Percentiles rank a stretch among this genome's conserved stretches.
These are phyloP conservation scores for Penicillium crystallinum DNA, from an alignment of 495 filamentous ascomycete genomes.

Conservation along the genomic window DNA sequence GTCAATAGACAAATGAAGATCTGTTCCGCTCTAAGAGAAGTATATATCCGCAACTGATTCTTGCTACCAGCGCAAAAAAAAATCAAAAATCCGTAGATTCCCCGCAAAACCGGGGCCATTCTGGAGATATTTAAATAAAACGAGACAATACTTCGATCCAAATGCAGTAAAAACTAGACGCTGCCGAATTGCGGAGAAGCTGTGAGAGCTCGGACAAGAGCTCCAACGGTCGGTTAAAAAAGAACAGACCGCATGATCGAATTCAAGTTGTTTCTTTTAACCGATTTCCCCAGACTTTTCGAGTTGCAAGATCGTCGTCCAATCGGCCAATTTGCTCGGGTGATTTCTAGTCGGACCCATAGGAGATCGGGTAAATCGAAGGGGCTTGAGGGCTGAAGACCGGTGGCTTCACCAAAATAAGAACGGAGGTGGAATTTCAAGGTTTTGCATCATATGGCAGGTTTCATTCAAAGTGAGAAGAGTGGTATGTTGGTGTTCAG, in stretches of 20 bases:
- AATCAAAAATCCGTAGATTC: not conserved
- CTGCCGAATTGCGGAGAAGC: conserved; percentile 2
- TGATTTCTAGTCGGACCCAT: not conserved
- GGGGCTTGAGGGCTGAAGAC: not conserved
- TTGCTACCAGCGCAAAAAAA: not conserved
- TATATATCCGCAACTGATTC: not conserved
- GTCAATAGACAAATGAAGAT: not conserved
- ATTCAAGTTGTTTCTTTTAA: conserved; percentile 10
- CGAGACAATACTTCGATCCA: not conserved
- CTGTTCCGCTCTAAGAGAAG: not conserved
- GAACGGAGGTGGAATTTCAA: not conserved
- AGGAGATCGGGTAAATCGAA: not conserved
- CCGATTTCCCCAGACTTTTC: conserved; percentile 21
- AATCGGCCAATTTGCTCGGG: conserved; percentile 1
- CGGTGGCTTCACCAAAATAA: not conserved
- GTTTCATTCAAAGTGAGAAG: not conserved
- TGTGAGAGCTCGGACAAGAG: conserved; percentile 7
- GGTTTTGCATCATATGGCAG: not conserved
- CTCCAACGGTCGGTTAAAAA: conserved; percentile 13
- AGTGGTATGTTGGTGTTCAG: not conserved
- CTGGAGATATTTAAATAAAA: not conserved
- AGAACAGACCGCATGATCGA: not conserved
- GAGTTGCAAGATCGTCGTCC: not conserved
- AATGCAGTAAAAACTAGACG: not conserved
- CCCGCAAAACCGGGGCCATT: conserved; percentile 3